Percentiles rank a stretch among this genome's conserved stretches.
These are phyloP conservation scores for Clausena lansium DNA, from an alignment of 345 rosid species.

Conservation along the genomic window DNA sequence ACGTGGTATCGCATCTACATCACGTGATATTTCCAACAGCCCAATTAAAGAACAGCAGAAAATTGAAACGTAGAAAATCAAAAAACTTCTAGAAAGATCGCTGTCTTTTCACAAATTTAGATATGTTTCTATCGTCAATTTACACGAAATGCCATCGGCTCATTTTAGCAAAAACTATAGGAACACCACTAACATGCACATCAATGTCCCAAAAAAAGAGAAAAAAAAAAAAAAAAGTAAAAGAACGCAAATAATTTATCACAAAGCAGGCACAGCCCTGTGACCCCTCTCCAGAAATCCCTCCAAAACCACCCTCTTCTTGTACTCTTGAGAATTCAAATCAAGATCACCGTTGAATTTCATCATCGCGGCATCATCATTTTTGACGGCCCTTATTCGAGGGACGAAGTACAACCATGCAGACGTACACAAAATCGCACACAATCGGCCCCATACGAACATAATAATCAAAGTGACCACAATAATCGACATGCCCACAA, in stretches of 20 bases:
- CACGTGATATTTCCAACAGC: background rate
- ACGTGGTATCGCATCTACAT: background rate
- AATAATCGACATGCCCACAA: slow-evolving; percentile 54
- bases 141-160: slow-evolving; percentile 18
- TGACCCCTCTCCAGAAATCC: slow-evolving; percentile 68
- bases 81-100: background rate
- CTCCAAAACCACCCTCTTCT: slow-evolving; percentile 64
- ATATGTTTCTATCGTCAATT: background rate
- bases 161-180: background rate
- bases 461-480: slow-evolving; percentile 49
- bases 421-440: slow-evolving; percentile 64
- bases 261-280: slow-evolving; percentile 14
- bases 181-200: background rate
- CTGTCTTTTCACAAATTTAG: background rate
- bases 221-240: background rate
- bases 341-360: slow-evolving; percentile 16
- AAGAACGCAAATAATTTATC: background rate
- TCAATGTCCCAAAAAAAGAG: background rate
- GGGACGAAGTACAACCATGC: slow-evolving; percentile 58
- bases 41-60: background rate
- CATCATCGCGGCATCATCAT: background rate
- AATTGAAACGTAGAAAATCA: background rate
- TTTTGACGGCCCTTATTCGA: slow-evolving; percentile 22
- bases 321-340: slow-evolving; percentile 46
- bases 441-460: slow-evolving; percentile 59